Evolutionary conservation across 2,329 filamentous ascomycete genomes (phyloP).

Genomic region (Volutella citrinella): DNA sequence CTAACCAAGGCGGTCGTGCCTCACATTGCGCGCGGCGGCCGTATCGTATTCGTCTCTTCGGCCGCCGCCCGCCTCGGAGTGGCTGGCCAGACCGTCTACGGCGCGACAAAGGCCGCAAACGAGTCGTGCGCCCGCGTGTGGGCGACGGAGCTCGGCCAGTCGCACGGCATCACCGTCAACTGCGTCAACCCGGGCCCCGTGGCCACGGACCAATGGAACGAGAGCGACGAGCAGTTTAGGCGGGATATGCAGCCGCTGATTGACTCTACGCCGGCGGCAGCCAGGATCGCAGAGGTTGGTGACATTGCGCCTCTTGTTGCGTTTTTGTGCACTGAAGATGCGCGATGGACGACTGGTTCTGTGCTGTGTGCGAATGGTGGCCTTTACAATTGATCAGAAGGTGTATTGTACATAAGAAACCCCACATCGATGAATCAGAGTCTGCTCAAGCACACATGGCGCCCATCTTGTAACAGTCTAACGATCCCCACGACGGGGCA

Average conservation of each 20-base stretch:
- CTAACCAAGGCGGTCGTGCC: constrained; percentile 30
- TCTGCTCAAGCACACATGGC: too few species aligned
- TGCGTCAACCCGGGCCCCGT: constrained; percentile 39
- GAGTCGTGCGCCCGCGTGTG: too few species aligned
- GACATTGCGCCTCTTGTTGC: too few species aligned
- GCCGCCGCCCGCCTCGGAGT: constrained; percentile 17
- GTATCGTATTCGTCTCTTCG: constrained; percentile 23
- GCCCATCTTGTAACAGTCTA: too few species aligned
- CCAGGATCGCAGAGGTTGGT: too few species aligned
- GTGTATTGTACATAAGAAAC: too few species aligned
- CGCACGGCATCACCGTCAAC: constrained; percentile 42
- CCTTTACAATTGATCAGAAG: too few species aligned
- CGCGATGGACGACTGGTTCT: too few species aligned
- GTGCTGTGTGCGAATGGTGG: too few species aligned
- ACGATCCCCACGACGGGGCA: too few species aligned
- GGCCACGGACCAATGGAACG: constrained; percentile 29
- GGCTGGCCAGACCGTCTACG: constrained; percentile 13
- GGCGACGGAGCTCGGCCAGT: constrained; percentile 33
- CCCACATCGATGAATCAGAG: too few species aligned
- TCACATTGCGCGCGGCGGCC: constrained; percentile 33
- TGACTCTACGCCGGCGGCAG: constrained; percentile 27
- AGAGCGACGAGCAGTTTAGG: constrained; percentile 15
- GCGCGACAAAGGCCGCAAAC: constrained; percentile 28
- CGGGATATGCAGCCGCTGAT: constrained; percentile 19
- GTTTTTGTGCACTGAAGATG: too few species aligned